phyloP scores from a whole-genome alignment of 306 rosid genomes.

The Rosa lucieae region DNA sequence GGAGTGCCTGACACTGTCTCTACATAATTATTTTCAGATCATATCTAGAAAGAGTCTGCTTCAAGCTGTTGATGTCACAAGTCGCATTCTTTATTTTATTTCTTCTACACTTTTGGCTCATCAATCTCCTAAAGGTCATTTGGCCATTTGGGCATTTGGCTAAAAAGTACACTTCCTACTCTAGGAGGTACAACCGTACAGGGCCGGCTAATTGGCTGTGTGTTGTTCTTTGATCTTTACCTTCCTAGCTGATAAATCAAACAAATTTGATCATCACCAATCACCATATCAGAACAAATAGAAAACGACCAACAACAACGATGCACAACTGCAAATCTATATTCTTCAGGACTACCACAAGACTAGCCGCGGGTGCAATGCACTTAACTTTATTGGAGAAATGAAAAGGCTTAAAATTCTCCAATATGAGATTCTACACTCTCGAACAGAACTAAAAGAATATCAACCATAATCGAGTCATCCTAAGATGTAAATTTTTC shows the following conservation, averaged over 20 bases:
- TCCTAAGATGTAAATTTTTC: background rate
- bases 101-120: background rate
- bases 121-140: background rate
- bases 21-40: too few species aligned
- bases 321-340: background rate
- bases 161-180: background rate
- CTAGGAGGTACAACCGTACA: background rate
- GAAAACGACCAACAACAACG: background rate
- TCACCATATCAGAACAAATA: background rate
- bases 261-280: background rate
- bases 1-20: too few species aligned
- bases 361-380: background rate
- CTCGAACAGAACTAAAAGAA: background rate
- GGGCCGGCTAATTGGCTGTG: background rate
- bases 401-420: background rate
- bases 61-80: background rate
- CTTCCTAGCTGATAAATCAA: background rate
- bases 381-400: background rate
- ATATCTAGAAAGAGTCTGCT: background rate
- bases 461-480: background rate
- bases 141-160: background rate
- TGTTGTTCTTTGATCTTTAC: background rate
- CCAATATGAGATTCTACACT: background rate
- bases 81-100: background rate
- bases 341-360: background rate